phyloP scores from a whole-genome alignment of 441 rosid genomes.

The Populus hybrid region DNA sequence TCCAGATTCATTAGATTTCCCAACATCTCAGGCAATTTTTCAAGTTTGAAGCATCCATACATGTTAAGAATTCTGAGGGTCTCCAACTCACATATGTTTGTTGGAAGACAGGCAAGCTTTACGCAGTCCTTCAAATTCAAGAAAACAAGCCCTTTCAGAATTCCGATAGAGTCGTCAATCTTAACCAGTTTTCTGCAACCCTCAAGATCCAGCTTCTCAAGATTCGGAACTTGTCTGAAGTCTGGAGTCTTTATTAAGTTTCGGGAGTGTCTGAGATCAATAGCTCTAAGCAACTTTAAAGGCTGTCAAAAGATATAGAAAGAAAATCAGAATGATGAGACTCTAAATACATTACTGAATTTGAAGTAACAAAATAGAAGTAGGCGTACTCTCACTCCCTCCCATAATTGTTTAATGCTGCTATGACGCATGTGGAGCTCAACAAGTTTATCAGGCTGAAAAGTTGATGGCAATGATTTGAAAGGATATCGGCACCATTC shows the following conservation, averaged over 20 bases:
- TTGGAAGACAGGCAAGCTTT: conserved; percentile 17
- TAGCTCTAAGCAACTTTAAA: conserved; percentile 15
- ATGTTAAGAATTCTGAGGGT: conserved; percentile 14
- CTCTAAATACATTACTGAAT: background rate
- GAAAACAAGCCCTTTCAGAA: background rate
- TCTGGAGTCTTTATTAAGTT: conserved; percentile 5
- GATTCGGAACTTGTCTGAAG: conserved; percentile 7
- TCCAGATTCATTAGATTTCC: conserved; percentile 11
- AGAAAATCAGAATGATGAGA: background rate
- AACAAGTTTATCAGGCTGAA: conserved; percentile 19
- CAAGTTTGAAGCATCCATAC: conserved; percentile 19
- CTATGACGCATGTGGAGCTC: conserved; percentile 21
- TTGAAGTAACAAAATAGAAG: background rate
- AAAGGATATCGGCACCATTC: conserved; percentile 20
- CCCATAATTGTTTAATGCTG: conserved; percentile 18
- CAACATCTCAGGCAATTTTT: conserved; percentile 9
- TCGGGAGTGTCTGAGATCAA: conserved; percentile 21
- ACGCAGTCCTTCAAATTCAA: conserved; percentile 13
- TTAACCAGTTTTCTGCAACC: conserved; percentile 15
- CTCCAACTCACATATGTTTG: conserved; percentile 9
- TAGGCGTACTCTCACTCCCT: conserved; percentile 7
- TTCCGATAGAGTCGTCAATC: conserved; percentile 3
- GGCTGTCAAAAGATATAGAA: conserved; percentile 22
- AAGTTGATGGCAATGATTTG: conserved; percentile 19
- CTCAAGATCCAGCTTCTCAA: conserved; percentile 18